Evolutionary conservation across 345 rosid genomes (phyloP).

Genomic region (Eucalyptus caleyi): DNA sequence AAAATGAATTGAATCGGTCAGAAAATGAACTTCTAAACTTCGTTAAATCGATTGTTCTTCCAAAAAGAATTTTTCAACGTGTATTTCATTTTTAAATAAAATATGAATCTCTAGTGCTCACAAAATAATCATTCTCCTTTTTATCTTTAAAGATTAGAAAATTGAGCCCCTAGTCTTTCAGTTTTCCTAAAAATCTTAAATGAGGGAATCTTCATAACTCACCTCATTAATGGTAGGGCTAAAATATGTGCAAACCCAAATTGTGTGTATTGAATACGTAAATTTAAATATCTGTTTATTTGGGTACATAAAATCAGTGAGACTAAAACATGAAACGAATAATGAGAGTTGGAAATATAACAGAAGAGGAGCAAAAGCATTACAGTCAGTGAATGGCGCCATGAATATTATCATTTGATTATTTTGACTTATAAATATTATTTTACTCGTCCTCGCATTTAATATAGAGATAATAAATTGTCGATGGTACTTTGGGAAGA

Average conservation of each 20-base stretch:
- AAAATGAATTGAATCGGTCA: neutral
- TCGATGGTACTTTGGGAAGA: neutral
- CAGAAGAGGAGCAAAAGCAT: accelerated
- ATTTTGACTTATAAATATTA: neutral
- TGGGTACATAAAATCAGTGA: no score
- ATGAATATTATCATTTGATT: no score
- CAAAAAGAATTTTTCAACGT: neutral
- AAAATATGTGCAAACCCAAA: neutral
- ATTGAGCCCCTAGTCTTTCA: neutral
- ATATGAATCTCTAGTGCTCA: neutral
- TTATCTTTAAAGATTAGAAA: neutral
- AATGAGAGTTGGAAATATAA: neutral
- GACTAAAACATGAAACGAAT: neutral
- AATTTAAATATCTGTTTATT: no score
- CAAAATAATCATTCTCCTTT: neutral
- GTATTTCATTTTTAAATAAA: neutral
- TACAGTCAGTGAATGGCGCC: accelerated
- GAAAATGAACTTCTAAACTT: neutral
- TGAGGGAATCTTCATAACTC: neutral
- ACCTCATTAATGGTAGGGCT: neutral
- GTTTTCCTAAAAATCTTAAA: neutral
- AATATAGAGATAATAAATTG: neutral
- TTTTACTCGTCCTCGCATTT: neutral
- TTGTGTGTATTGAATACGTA: neutral
- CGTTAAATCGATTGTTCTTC: accelerated